Base-by-base conservation (phyloP, 495 filamentous ascomycete species). In the Chaetomidium leptoderma region DNA sequence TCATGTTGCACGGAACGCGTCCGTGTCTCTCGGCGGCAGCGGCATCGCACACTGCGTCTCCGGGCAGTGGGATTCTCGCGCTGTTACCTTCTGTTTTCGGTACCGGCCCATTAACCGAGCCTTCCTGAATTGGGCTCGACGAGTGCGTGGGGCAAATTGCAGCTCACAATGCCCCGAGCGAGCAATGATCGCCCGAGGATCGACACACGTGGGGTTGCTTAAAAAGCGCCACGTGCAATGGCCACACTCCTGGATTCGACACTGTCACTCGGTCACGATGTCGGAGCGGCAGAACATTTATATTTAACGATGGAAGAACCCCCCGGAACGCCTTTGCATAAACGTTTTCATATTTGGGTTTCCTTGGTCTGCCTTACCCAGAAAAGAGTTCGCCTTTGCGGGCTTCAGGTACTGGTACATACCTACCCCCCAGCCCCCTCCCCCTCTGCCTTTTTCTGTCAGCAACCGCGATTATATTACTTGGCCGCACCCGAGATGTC, bases 1-100 rank as follows among this genome's bases (percentile, higher is more conserved):
- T 51, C 33, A 51, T 13, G 9, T 32, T 7, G 21, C 21, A 6
- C 0, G 33, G n/a, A 14, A 9, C 11, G 29, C 1, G 21, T 37
- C 32, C 21, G 21, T 37, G 33, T n/a, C 29, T 35, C 32, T 51
- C 19, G 11, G 4, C 23, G 19, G 14, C n/a, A 43, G 19, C 4
- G 17, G 14, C 40, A 43, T 16, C 24, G 40, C 40, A 43, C 40
- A 10, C 17, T 9, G 21, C 21, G 3, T 16, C 36, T 43, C 40
- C 6, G 14, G 21, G 10, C 19, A 16, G 4, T 49, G 32, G 32
- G 33, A 37, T 51, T 23, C 48, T 2, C 17, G 17, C 14, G 10
- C 21, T 51, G 33, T 30, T 40, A 53, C 49, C 49, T 53, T 53
- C 49, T 36, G 9, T 19, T 53, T 53, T 40, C 7, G 49, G 49